These are phyloP conservation scores for Penicillium simplicissimum DNA, from an alignment of 495 filamentous ascomycete genomes.

Conservation along the genomic window DNA sequence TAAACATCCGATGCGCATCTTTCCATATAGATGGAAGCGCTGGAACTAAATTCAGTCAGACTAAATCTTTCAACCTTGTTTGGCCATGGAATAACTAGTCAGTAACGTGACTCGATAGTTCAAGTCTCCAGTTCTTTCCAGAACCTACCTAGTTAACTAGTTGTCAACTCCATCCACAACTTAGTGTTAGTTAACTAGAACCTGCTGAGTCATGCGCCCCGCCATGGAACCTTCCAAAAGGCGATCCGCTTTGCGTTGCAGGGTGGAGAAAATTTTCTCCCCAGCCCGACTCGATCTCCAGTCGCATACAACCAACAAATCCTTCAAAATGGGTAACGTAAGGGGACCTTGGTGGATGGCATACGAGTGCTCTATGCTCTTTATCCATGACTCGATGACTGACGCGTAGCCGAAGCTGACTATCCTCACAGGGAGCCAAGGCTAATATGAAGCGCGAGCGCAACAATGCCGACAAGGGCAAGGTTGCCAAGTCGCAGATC, in stretches of 20 bases:
- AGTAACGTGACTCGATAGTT: neutral
- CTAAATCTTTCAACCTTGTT: too few species aligned
- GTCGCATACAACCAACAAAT: slow-evolving; percentile 1
- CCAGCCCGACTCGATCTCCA: neutral
- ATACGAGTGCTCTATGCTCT: slow-evolving; percentile 1
- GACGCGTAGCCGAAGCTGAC: slow-evolving; percentile 15
- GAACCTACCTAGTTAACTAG: too few species aligned
- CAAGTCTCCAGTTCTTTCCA: neutral
- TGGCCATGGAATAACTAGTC: neutral
- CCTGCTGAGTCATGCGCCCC: neutral
- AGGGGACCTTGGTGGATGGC: neutral
- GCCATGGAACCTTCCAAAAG: neutral
- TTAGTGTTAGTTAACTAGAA: too few species aligned
- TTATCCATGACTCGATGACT: neutral
- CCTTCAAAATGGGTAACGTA: slow-evolving; percentile 28
- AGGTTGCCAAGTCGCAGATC: slow-evolving; percentile 28
- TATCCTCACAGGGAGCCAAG: slow-evolving; percentile 30
- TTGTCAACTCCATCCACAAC: too few species aligned
- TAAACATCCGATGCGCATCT: too few species aligned
- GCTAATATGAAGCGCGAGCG: slow-evolving; percentile 32
- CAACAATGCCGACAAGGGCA: slow-evolving; percentile 21
- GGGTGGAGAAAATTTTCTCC: slow-evolving; percentile 9
- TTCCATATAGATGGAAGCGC: too few species aligned
- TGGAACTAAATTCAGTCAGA: too few species aligned
- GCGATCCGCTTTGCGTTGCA: neutral